Conservation (phyloP, 495 filamentous ascomycete genomes). For the Aspergillus funiculosus region DNA sequence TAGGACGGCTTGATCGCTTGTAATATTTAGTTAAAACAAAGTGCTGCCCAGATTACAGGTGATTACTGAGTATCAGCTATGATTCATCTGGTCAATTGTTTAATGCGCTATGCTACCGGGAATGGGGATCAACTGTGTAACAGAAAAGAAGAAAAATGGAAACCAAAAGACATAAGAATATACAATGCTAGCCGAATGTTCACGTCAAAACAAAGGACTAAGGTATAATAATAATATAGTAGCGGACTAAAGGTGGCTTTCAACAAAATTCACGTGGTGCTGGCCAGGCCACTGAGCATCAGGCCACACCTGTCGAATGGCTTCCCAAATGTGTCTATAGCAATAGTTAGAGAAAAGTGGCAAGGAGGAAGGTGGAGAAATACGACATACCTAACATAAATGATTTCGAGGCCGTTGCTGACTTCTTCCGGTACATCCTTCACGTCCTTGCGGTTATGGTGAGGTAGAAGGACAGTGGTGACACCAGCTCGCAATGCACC, state of each 20-base stretch:
- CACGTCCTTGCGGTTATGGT: conserved; percentile 86
- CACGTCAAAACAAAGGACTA: not conserved
- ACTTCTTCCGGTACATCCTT: conserved; percentile 91
- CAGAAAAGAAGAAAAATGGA: not conserved
- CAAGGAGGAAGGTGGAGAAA: not conserved
- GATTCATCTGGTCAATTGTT: not conserved
- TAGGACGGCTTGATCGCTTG: no score
- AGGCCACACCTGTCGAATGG: conserved; percentile 77
- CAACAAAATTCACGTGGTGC: conserved; percentile 54
- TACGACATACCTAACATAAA: conserved; percentile 70
- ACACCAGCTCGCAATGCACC: conserved; percentile 90
- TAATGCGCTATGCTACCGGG: no score
- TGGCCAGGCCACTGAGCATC: conserved; percentile 74
- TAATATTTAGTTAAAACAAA: no score
- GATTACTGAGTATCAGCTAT: not conserved
- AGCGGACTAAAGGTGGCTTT: conserved; percentile 59
- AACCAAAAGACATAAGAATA: not conserved
- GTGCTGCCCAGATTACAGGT: no score
- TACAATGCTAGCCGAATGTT: no score
- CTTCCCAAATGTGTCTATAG: conserved; percentile 80
- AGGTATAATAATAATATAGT: conserved; percentile 3
- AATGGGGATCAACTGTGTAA: not conserved
- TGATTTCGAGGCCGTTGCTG: conserved; percentile 77
- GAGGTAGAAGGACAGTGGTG: conserved; percentile 85
- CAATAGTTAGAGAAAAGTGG: conserved; percentile 16